A percentile compares a stretch with the other conserved stretches of the same genome.
Evolutionary conservation across 768 basidiomycete genomes (phyloP).

Genomic region (Coprinopsis sp.): DNA sequence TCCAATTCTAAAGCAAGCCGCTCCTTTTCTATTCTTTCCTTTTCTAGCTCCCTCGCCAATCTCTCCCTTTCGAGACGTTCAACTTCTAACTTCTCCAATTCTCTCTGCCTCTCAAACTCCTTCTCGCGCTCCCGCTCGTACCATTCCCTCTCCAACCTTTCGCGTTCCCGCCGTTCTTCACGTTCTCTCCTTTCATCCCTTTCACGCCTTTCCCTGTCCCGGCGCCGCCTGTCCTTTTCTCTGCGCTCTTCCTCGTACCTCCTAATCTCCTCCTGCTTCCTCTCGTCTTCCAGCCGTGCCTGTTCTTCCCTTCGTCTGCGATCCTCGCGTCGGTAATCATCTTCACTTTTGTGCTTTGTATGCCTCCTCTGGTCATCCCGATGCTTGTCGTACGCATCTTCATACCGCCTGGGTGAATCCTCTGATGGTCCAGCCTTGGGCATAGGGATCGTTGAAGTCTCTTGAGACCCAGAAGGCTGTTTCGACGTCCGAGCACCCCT

Average conservation of each 20-base stretch:
- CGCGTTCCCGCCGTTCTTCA: constrained; percentile 8
- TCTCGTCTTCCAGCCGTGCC: constrained; percentile 9
- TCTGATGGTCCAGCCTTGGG: constrained; percentile 1
- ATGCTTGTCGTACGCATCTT: constrained; percentile 1
- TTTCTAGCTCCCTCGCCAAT: constrained; percentile 11
- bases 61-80: constrained; percentile 13
- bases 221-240: constrained; percentile 9
- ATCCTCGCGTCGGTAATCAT: constrained; percentile 11
- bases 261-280: constrained; percentile 16
- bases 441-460: constrained; percentile 5
- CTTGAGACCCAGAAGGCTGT: constrained; percentile 4
- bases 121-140: background rate
- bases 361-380: constrained; percentile 12
- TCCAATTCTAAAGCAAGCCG: constrained; percentile 6
- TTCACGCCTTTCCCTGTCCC: constrained; percentile 12
- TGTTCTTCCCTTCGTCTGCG: constrained; percentile 12
- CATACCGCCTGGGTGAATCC: constrained; percentile 4
- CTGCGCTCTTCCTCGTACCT: constrained; percentile 15
- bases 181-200: constrained; percentile 5
- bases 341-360: background rate
- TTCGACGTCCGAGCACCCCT: constrained; percentile 7
- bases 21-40: constrained; percentile 12
- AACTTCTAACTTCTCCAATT: constrained; percentile 9
- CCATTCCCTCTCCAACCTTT: constrained; percentile 1
- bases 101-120: constrained; percentile 10